Conservation (phyloP, 1,139 yeast genomes). For the Nakaseomyces kungkrabaensis region DNA sequence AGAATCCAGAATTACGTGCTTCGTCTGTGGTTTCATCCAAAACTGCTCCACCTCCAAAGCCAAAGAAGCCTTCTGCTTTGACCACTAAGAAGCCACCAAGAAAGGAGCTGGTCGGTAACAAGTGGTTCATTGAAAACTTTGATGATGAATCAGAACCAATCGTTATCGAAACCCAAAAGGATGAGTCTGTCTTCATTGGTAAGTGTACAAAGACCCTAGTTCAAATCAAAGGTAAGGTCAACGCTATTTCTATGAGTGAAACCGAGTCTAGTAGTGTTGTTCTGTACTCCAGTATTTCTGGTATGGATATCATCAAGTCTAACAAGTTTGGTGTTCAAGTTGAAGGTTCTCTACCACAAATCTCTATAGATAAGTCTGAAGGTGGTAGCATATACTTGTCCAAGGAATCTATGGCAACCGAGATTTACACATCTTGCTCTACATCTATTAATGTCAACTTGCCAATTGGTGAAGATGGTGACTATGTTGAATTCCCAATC, state of each 20-base stretch:
- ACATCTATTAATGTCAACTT: conserved; percentile 78
- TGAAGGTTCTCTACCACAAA: conserved; percentile 67
- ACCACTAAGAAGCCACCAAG: conserved; percentile 57
- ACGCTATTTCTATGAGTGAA: conserved; percentile 73
- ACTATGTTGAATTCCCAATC: conserved; percentile 64
- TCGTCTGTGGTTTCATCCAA: conserved; percentile 32
- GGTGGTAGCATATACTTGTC: conserved; percentile 76
- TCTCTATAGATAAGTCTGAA: conserved; percentile 81
- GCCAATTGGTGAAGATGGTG: conserved; percentile 54
- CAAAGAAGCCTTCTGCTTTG: conserved; percentile 63
- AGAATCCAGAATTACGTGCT: conserved; percentile 72
- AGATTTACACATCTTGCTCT: conserved; percentile 72
- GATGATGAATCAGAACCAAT: conserved; percentile 48
- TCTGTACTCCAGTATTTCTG: conserved; percentile 76
- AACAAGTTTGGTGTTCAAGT: conserved; percentile 77
- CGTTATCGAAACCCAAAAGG: conserved; percentile 67
- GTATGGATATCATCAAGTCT: conserved; percentile 80
- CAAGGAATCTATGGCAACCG: conserved; percentile 56
- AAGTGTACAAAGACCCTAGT: conserved; percentile 64
- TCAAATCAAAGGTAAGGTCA: conserved; percentile 84
- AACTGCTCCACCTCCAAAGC: conserved; percentile 35
- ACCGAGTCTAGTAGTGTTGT: conserved; percentile 67
- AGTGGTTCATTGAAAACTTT: conserved; percentile 82
- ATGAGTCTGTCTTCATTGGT: conserved; percentile 84
- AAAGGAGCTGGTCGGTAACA: conserved; percentile 72